Evolutionary conservation across 495 filamentous ascomycete species (phyloP).

Genomic region (Penicillium samsonianum): DNA sequence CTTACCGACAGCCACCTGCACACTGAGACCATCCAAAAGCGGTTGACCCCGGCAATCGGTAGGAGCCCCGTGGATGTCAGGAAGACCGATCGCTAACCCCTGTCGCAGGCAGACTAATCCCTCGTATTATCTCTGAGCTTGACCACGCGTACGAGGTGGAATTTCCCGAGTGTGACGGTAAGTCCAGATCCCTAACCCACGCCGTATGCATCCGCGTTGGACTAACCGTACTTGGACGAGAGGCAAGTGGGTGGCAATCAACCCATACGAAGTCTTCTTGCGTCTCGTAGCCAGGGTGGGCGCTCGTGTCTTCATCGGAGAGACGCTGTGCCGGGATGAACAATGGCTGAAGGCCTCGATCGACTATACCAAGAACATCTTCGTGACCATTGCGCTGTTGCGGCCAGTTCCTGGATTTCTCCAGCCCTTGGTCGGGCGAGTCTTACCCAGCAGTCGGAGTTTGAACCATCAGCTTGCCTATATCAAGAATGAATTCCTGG

Average conservation of each 20-base stretch:
- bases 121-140: constrained; percentile 4
- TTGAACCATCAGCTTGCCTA: constrained; percentile 3
- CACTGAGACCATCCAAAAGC: constrained; percentile 4
- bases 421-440: constrained; percentile 21
- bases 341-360: constrained; percentile 53
- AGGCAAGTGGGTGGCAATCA: constrained; percentile 4
- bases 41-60: constrained; percentile 3
- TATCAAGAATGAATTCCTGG: constrained; percentile 4
- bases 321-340: constrained; percentile 46
- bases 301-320: constrained; percentile 52
- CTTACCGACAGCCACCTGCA: constrained; percentile 3
- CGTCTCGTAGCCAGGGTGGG: constrained; percentile 53
- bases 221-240: constrained; percentile 3
- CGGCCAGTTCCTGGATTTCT: constrained; percentile 23
- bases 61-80: constrained; percentile 1
- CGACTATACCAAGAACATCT: constrained; percentile 50
- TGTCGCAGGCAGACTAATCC: constrained; percentile 2
- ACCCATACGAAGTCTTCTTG: constrained; percentile 4
- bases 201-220: neutral
- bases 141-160: neutral
- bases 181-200: neutral
- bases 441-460: constrained; percentile 16
- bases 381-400: constrained; percentile 23
- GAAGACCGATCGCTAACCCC: constrained; percentile 1
- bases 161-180: constrained; percentile 2